Evolutionary conservation across 1,284 basidiomycete genomes (phyloP).

Genomic region (Ustilago sp.): DNA sequence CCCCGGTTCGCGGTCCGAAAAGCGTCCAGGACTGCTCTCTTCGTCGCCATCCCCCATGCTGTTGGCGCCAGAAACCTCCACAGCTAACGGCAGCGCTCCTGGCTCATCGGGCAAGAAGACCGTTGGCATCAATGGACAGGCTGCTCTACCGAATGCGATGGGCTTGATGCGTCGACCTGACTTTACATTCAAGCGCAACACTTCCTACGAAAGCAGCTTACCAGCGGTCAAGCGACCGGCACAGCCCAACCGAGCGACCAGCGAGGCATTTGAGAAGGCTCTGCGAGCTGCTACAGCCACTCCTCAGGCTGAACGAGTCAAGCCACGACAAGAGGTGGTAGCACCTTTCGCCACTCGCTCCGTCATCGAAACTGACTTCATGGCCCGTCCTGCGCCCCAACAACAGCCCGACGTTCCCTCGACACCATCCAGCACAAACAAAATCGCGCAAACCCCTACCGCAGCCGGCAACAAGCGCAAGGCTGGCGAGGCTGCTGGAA

Average conservation of each 20-base stretch:
- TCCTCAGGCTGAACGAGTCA: constrained; percentile 36
- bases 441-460: constrained; percentile 11
- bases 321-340: constrained; percentile 26
- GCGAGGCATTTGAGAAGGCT: constrained; percentile 47
- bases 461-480: constrained; percentile 23
- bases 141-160: neutral
- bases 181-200: constrained; percentile 37
- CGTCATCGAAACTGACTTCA: constrained; percentile 45
- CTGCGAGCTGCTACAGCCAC: constrained; percentile 37
- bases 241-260: constrained; percentile 25
- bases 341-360: constrained; percentile 44
- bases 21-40: constrained; percentile 15
- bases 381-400: constrained; percentile 20
- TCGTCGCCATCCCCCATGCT: constrained; percentile 26
- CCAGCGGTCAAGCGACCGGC: constrained; percentile 25
- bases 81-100: neutral
- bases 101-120: constrained; percentile 30
- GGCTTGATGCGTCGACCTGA: constrained; percentile 40
- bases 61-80: constrained; percentile 15
- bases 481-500: neutral
- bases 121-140: constrained; percentile 18
- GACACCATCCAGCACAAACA: neutral
- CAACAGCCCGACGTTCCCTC: constrained; percentile 11
- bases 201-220: constrained; percentile 31
- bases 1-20: constrained; percentile 29